Base-by-base conservation (phyloP, 2,329 filamentous ascomycete species). In the Pseudogymnoascus sp. region DNA sequence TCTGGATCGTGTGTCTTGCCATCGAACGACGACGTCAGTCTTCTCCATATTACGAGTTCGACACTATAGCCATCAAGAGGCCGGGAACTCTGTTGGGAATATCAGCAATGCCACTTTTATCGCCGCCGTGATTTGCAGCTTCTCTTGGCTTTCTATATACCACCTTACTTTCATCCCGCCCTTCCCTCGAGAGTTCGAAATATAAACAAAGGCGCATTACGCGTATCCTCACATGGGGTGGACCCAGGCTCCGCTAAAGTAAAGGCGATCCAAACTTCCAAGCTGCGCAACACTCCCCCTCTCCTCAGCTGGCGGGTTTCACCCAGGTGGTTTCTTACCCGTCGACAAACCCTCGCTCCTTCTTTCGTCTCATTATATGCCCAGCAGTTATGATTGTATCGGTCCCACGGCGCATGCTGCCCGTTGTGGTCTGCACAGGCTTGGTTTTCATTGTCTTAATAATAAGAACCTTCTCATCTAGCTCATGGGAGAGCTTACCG, bases 401-500 rank as follows among this genome's bases (percentile, higher is more conserved):
- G 2, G 49, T 56, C 34, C 59, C 59, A 6, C 36, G 59, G 59
- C 59, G 59, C 59, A 38, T 60, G 36, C 59, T 60, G 36, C 59
- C 59, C 12, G 38, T 60, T 42, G 34, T 42, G 36, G 59, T 60
- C 59, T 60, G 34, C 59, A 42, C 36, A 16, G 38, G 34, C 59
- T 18, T 60, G 2, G 25, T 60, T 25, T 60, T 42, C 34, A 25
- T 60, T 16, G 21, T 60, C 2, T 40, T 60, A 8, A 38, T 60
- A 14, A 25, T 60, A 38, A 12, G 59, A 14, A 25, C 21, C 34
- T 38, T 60, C 18, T 60, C 59, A 40, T 31, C 59, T 18, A 40
- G n/a, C 38, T 34, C 63, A 60, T 64, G 63, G 63, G 34, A 56
- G 21, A 34, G 18, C 11, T 43, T 60, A 34, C 43, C 63, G 9